Base-by-base conservation (phyloP, 1,284 basidiomycete genomes). In the Apiotrichum mycotoxinovorans region DNA sequence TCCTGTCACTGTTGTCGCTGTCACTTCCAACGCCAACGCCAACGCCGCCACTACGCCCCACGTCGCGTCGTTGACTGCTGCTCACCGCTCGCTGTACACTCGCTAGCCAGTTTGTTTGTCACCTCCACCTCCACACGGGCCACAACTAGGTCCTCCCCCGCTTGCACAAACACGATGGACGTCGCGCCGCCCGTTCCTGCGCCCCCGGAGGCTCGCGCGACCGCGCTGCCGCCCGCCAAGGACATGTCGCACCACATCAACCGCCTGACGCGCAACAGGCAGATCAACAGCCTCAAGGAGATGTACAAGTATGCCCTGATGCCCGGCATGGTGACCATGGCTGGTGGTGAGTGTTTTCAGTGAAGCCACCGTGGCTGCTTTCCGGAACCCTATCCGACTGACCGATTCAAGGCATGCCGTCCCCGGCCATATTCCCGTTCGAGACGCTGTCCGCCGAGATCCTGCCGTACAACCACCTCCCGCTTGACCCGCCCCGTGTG, bases 241-340 rank as follows among this genome's bases (percentile, higher is more conserved):
- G 84, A 85, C 70, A 72, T 85, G 49, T 80, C 79, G 26, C 83
- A 85, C 66, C 85, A 86, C 64, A 68, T 87, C n/a, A 83, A 82
- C 22, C 72, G 78, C 18, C 60, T 87, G 34, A 78, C 86, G 3
- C 80, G 79, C 60, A 80, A 82, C 38, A 78, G 88, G 34, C 56
- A 68, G 33, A 63, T 76, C 2, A 87, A 83, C 44, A 84, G 85
- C 2, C 76, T 91, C 55, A 91, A 91, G 63, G 71, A 74, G 52
- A 60, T 77, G 48, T 78, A 77, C 64, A 63, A 66, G 55, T 78
- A 76, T 50, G 58, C 63, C 34, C 42, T 47, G 1, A 58, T 66
- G 14, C 70, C 70, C 7, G 72, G 71, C 33, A 73, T 73, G 69
- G 40, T 57, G 5, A 48, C 52, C 3, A 42, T 60, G 17, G 63